Evolutionary conservation across 2,329 filamentous ascomycete species (phyloP), one percentile per base, ranked within the genome.

Genomic region (Dendryphion nanum): DNA sequence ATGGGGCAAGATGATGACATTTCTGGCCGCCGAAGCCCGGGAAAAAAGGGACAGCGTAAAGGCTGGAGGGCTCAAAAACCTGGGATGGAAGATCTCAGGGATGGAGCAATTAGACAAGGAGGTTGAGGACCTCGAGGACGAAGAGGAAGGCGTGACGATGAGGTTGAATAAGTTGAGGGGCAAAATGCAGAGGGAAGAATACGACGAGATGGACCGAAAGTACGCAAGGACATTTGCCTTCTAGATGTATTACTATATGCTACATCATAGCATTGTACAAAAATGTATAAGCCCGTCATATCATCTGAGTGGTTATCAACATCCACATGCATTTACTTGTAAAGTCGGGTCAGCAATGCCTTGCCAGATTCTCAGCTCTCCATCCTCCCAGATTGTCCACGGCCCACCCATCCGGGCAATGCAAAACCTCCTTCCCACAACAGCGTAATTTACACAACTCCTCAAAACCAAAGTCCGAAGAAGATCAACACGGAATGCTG

Each of bases 1-100:
- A 60, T 95, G 90, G 90, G 77, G 78, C 32, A 77, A 74, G 18
- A 97, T 97, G 85, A 82, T 93, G 15, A 71, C 73, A 8, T 75
- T 75, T 40, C 73, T 94, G 32, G 78, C 72, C n/a, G 59, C 61
- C 16, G 57, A 78, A 18, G 69, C 67, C 35, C 73, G 52, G 7
- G 57, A 59, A 34, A 54, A 61, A 40, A 42, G 47, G 3, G 51
- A 57, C 19, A 30, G 37, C 2, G 57, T 53, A 10, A 52, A 51
- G 18, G 38, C 34, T 15, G 54, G 56, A 40, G 39, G 44, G 6
- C 17, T 59, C 8, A 45, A 33, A 16, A 45, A 47, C 5, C 30
- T 61, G 29, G 30, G 53, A n/a, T 58, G 55, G 57, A 57, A 55
- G 34, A 6, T 59, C 1, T 50, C 52, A 42, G 57, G 53, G 3